Conservation (phyloP, 2,329 filamentous ascomycete species). For the Trichoderma asperellum region DNA sequence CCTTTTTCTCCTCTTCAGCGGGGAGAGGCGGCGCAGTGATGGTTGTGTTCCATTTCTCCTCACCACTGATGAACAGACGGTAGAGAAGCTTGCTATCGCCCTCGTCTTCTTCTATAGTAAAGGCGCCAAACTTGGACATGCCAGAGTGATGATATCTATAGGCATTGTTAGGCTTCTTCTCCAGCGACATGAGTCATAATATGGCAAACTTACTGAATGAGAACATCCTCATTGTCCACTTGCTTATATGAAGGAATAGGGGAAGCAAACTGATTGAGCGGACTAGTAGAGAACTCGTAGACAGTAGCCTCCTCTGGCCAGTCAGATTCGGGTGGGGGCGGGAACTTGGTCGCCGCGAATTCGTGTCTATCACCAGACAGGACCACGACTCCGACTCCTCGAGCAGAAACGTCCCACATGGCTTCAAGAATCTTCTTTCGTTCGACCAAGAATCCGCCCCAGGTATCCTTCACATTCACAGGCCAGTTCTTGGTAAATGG, state of each 20-base stretch:
- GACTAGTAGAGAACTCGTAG: constrained; percentile 90
- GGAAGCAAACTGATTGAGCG: constrained; percentile 91
- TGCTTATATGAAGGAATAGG: constrained; percentile 84
- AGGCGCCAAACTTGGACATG: constrained; percentile 80
- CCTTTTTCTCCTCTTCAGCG: constrained; percentile 37
- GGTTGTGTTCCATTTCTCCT: constrained; percentile 73
- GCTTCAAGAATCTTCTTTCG: constrained; percentile 79
- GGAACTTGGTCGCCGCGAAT: constrained; percentile 86
- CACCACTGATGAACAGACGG: constrained; percentile 78
- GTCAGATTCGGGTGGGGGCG: constrained; percentile 60
- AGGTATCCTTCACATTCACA: constrained; percentile 85
- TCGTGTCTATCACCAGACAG: constrained; percentile 95
- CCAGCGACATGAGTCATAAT: background rate
- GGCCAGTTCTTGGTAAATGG: constrained; percentile 99
- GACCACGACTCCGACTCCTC: constrained; percentile 77
- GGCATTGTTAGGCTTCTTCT: constrained; percentile 15
- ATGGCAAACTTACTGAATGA: constrained; percentile 69
- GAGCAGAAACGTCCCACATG: constrained; percentile 85
- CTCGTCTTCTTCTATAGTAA: constrained; percentile 70
- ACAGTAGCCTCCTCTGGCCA: constrained; percentile 70
- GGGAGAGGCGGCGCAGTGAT: constrained; percentile 49
- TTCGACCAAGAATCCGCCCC: constrained; percentile 88
- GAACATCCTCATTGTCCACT: constrained; percentile 78
- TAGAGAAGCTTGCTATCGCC: constrained; percentile 76
- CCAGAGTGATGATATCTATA: constrained; percentile 76